Evolutionary conservation across 2,329 filamentous ascomycete genomes (phyloP).

Genomic region (Claviceps paspali): DNA sequence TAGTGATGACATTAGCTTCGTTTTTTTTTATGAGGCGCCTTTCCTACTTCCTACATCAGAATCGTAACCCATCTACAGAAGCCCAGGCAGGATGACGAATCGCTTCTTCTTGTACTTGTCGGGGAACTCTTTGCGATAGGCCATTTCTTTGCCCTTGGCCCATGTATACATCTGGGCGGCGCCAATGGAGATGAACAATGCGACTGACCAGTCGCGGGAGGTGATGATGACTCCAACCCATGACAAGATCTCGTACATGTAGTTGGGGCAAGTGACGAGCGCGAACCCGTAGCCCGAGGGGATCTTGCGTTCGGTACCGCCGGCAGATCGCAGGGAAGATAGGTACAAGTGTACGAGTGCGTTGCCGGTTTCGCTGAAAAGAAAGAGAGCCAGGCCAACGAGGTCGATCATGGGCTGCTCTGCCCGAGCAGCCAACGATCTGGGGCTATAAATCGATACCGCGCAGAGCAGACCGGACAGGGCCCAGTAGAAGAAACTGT

Average conservation of each 20-base stretch:
- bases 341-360: slow-evolving; percentile 67
- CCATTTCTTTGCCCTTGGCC: slow-evolving; percentile 83
- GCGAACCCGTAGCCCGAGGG: slow-evolving; percentile 73
- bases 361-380: slow-evolving; percentile 68
- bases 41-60: not conserved
- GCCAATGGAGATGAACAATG: slow-evolving; percentile 61
- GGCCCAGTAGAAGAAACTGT: slow-evolving; percentile 88
- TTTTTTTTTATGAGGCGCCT: not conserved
- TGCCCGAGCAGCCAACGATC: slow-evolving; percentile 46
- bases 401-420: slow-evolving; percentile 40
- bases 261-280: slow-evolving; percentile 90
- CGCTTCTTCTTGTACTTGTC: slow-evolving; percentile 94
- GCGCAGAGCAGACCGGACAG: slow-evolving; percentile 68
- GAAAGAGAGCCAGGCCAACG: slow-evolving; percentile 54
- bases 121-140: slow-evolving; percentile 80
- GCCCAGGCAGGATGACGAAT: slow-evolving; percentile 64
- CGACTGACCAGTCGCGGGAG: slow-evolving; percentile 63
- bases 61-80: slow-evolving; percentile 36
- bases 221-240: slow-evolving; percentile 75
- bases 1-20: not conserved
- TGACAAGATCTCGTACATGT: slow-evolving; percentile 79
- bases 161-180: slow-evolving; percentile 69
- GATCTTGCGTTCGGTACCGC: slow-evolving; percentile 76
- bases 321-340: slow-evolving; percentile 58
- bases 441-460: slow-evolving; percentile 71